Evolutionary conservation across 805 yeast species (phyloP).

Genomic region (Suhomyces canberraensis): DNA sequence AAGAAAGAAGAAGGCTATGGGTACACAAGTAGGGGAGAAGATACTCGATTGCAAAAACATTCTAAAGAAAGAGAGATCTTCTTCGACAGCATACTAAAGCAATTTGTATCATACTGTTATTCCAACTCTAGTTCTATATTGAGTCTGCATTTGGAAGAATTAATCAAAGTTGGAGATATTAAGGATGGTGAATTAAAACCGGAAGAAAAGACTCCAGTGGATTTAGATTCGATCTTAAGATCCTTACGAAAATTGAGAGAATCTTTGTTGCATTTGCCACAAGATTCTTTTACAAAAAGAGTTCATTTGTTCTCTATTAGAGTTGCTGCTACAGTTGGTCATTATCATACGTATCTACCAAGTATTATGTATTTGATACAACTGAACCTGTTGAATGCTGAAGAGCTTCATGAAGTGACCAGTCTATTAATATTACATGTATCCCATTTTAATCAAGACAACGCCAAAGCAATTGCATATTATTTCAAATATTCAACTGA

Average conservation of each 20-base stretch:
- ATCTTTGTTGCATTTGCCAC: conserved; percentile 41
- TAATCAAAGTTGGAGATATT: conserved; percentile 9
- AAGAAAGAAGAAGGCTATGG: too few species aligned
- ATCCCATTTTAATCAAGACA: conserved; percentile 37
- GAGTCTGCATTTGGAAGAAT: conserved; percentile 8
- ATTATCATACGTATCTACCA: conserved; percentile 55
- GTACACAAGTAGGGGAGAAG: conserved; percentile 62
- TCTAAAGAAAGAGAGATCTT: conserved; percentile 38
- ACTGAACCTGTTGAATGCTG: conserved; percentile 16
- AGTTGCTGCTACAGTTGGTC: conserved; percentile 43
- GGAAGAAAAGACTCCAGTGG: background rate
- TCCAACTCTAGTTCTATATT: conserved; percentile 13
- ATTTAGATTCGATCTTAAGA: conserved; percentile 25
- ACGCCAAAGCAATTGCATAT: conserved; percentile 28
- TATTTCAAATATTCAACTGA: conserved; percentile 23
- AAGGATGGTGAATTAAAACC: background rate
- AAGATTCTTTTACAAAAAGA: conserved; percentile 38
- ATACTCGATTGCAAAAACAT: conserved; percentile 44
- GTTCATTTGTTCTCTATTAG: conserved; percentile 50
- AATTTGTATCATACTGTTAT: conserved; percentile 30
- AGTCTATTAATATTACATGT: conserved; percentile 44
- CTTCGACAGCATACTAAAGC: conserved; percentile 34
- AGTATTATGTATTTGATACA: conserved; percentile 43
- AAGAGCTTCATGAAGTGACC: conserved; percentile 40
- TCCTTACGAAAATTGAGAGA: conserved; percentile 53